Evolutionary conservation across 2,329 filamentous ascomycete species (phyloP).

Genomic region (Penicillium corylophilum): DNA sequence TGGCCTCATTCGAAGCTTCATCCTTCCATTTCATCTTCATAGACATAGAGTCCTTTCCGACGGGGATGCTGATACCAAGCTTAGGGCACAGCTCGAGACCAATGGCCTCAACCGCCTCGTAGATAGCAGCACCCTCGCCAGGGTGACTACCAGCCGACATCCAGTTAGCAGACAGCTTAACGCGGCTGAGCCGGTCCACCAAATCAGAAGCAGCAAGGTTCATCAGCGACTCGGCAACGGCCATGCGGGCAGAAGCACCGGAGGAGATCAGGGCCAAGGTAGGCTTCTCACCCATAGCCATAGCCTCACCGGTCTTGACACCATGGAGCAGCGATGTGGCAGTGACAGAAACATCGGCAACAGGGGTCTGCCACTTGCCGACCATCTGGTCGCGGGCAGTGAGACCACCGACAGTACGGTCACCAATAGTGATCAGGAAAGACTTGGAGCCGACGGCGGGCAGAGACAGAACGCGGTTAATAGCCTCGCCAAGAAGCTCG

Average conservation of each 20-base stretch:
- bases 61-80: conserved; percentile 89
- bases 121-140: conserved; percentile 87
- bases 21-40: conserved; percentile 98
- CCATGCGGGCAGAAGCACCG: conserved; percentile 90
- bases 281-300: conserved; percentile 94
- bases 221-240: conserved; percentile 88
- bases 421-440: conserved; percentile 95
- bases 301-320: conserved; percentile 83
- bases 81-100: conserved; percentile 88
- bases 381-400: conserved; percentile 93
- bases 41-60: conserved; percentile 96
- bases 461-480: conserved; percentile 76
- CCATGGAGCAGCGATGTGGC: conserved; percentile 73
- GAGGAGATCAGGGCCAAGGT: conserved; percentile 85
- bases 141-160: conserved; percentile 96
- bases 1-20: conserved; percentile 61
- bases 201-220: conserved; percentile 83
- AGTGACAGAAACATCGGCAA: conserved; percentile 91
- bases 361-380: conserved; percentile 91
- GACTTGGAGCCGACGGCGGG: conserved; percentile 95
- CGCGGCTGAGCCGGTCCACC: conserved; percentile 69
- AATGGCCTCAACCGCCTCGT: conserved; percentile 90
- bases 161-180: conserved; percentile 95
- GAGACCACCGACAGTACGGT: conserved; percentile 86
- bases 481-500: conserved; percentile 65